These are phyloP conservation scores for Solanum hybrid DNA, from an alignment of 305 asterid genomes.

Conservation along the genomic window DNA sequence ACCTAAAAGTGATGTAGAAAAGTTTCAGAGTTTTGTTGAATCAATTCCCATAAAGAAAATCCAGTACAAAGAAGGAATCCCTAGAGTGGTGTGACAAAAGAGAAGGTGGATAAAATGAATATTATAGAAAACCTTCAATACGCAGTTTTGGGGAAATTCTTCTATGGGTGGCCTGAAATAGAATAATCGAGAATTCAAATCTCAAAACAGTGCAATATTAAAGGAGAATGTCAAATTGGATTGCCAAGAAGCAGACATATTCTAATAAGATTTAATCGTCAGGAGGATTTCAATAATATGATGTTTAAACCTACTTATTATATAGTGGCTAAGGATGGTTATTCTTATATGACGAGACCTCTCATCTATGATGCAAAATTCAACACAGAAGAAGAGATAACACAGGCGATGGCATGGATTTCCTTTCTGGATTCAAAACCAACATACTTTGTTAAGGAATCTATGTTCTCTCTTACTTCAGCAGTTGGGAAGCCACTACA, in stretches of 20 bases:
- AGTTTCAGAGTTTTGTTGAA: background rate
- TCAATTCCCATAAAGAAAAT: background rate
- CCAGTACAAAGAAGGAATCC: background rate
- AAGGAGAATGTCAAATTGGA: background rate
- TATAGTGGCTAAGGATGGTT: background rate
- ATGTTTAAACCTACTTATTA: background rate
- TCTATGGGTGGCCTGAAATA: background rate
- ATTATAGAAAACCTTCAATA: background rate
- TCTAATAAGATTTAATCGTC: background rate
- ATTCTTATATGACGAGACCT: background rate
- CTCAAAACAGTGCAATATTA: background rate
- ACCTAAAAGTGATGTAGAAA: background rate
- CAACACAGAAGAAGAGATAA: background rate
- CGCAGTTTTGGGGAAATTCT: background rate
- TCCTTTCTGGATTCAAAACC: too few relatives aligned
- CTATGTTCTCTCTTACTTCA: background rate
- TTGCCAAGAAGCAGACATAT: background rate
- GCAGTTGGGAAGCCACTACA: background rate
- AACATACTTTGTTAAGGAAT: background rate
- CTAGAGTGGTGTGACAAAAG: background rate
- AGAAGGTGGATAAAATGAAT: background rate
- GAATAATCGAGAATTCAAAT: background rate
- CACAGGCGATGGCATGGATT: background rate
- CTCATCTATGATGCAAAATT: background rate
- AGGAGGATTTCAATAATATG: background rate